Base-by-base conservation (phyloP, 805 yeast genomes). In the Sugiyamaella boreocaroliniensis region DNA sequence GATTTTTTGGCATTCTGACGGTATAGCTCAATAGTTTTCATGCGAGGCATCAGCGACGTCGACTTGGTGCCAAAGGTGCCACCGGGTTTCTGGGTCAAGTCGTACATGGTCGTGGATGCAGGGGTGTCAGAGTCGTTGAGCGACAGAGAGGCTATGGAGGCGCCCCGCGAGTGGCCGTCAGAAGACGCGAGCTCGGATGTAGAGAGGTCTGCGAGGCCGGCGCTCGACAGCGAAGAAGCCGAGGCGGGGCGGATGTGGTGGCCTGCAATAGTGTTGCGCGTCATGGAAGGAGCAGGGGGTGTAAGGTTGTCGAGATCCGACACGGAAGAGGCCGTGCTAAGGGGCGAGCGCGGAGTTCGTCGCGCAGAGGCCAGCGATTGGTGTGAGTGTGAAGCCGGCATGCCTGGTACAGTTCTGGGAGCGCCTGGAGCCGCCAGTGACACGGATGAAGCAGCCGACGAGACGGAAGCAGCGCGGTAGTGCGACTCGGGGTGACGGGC, bases 21-120 rank as follows among this genome's bases (percentile, higher is more conserved):
- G 71, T 92, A 90, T 74, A 88, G 76, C 59, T 90, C 96, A 53
- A 92, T 79, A 4, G 97, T 89, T 64, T 86, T 82, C 69, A 85
- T 77, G 57, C 93, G 77, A 16, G 95, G 90, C 62, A 85, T 69
- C 56, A 90, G 64, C n/a, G 58, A 51, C 16, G 47, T 14, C 46
- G 66, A 50, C 29, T 51, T 49, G 43, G 52, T 47, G 46, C 62
- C 58, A 34, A 54, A 60, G 46, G 62, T 61, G 43, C 61, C 44
- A 41, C 61, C 64, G 10, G 63, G 60, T 4, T 58, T 55, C 50
- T 62, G 65, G 19, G 56, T 53, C 44, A 63, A 53, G 47, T 63
- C 66, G 46, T 58, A 63, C 61, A 57, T 57, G 26, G 64, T 60
- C 14, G 60, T 58, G 22, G 57, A 49, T 14, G 62, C 60, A 16